Percentiles rank a stretch among this genome's conserved stretches.
Conservation (phyloP, 2,329 filamentous ascomycete species). For the Botryotinia calthae region DNA sequence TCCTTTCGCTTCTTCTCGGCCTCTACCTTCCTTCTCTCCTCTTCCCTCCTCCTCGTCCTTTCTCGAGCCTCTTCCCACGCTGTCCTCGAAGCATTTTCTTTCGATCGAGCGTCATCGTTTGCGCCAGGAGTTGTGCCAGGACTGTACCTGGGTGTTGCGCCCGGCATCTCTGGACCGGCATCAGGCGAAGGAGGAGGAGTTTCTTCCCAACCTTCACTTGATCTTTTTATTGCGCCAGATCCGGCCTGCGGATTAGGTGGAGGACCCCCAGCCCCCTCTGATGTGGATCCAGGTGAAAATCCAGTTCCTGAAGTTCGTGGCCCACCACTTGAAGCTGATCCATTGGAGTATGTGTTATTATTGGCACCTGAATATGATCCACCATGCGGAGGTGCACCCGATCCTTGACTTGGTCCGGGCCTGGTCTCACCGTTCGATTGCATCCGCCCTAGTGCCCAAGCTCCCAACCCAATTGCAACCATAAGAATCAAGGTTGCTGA, state of each 20-base stretch:
- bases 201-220: conserved; percentile 16
- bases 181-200: conserved; percentile 18
- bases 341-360: conserved; percentile 30
- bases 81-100: conserved; percentile 41
- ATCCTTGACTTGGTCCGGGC: conserved; percentile 32
- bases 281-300: conserved; percentile 15
- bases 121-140: conserved; percentile 22
- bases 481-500: conserved; percentile 71
- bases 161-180: conserved; percentile 22
- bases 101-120: conserved; percentile 24
- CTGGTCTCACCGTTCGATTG: conserved; percentile 48
- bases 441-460: conserved; percentile 72
- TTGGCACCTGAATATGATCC: conserved; percentile 27
- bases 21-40: conserved; percentile 60
- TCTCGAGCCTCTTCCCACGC: conserved; percentile 69
- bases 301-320: conserved; percentile 17
- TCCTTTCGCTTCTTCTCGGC: conserved; percentile 60
- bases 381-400: conserved; percentile 24
- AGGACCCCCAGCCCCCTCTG: conserved; percentile 23
- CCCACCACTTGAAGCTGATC: conserved; percentile 28
- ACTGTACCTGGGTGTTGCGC: conserved; percentile 7
- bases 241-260: conserved; percentile 23
- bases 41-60: conserved; percentile 64
- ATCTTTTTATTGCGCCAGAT: conserved; percentile 19
- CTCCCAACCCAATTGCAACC: conserved; percentile 69